Evolutionary conservation across 345 rosid genomes (phyloP).

Genomic region (Populus pruinosa): DNA sequence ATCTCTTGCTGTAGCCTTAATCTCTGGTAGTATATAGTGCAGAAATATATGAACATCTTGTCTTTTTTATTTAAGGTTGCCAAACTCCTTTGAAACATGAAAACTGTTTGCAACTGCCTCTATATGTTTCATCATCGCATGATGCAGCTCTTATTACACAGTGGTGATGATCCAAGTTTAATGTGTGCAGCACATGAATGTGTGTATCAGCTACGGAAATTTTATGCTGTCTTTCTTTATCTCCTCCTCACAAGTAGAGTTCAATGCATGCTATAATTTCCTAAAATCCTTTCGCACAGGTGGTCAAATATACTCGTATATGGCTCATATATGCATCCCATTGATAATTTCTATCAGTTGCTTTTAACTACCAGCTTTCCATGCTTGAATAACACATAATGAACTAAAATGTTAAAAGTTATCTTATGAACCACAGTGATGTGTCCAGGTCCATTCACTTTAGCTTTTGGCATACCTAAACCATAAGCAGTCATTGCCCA

Average conservation of each 20-base stretch:
- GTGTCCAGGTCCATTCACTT: background rate
- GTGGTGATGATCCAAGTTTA: background rate
- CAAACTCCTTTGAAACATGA: background rate
- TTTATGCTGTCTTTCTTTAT: background rate
- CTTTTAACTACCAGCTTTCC: background rate
- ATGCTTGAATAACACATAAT: background rate
- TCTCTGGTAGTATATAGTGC: background rate
- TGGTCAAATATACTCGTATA: background rate
- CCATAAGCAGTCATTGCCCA: conserved; percentile 97
- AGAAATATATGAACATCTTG: background rate
- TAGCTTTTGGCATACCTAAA: conserved; percentile 48
- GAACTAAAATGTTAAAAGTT: background rate
- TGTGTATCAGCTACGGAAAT: background rate
- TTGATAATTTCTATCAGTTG: background rate
- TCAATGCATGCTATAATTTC: background rate
- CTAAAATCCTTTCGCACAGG: background rate
- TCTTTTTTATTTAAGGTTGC: background rate
- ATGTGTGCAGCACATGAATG: background rate
- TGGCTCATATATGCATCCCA: background rate
- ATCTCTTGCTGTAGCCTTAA: background rate
- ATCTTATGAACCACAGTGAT: background rate
- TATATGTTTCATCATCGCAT: background rate
- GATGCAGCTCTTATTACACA: background rate
- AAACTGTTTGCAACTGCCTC: background rate
- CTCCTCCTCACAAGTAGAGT: background rate